A percentile compares a stretch with the other conserved stretches of the same genome.
Evolutionary conservation across 1,284 basidiomycete species (phyloP).

Genomic region (Pseudozyma hubeiensis): DNA sequence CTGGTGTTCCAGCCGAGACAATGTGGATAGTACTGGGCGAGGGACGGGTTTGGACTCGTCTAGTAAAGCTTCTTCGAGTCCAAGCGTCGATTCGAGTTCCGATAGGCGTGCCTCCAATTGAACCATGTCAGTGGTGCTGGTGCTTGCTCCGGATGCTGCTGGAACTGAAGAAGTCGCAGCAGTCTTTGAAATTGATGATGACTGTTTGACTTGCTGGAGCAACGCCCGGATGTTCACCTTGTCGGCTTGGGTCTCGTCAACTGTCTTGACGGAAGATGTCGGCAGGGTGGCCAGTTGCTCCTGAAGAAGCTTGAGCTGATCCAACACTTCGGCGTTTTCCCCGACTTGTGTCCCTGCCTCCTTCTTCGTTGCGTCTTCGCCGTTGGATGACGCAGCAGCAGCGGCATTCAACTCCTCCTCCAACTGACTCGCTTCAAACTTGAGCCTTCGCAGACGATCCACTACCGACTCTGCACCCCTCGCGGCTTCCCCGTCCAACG

Average conservation of each 20-base stretch:
- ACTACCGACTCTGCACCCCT: slow-evolving; percentile 20
- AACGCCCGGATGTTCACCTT: not conserved
- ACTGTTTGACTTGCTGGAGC: not conserved
- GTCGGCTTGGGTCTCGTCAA: not conserved
- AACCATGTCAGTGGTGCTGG: slow-evolving; percentile 10
- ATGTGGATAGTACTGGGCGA: slow-evolving; percentile 82
- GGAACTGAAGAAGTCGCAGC: slow-evolving; percentile 9
- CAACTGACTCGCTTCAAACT: slow-evolving; percentile 43
- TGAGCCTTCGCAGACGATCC: slow-evolving; percentile 43
- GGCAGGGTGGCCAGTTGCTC: slow-evolving; percentile 30
- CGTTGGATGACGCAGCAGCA: not conserved
- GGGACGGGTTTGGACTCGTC: slow-evolving; percentile 72
- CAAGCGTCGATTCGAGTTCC: slow-evolving; percentile 48
- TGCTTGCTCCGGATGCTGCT: slow-evolving; percentile 1
- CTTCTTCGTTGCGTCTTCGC: not conserved
- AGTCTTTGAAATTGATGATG: not conserved
- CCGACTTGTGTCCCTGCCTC: slow-evolving; percentile 1
- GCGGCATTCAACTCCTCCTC: slow-evolving; percentile 34
- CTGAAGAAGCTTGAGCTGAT: slow-evolving; percentile 36
- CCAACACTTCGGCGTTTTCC: slow-evolving; percentile 24
- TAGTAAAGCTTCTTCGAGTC: slow-evolving; percentile 37
- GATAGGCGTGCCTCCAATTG: slow-evolving; percentile 39
- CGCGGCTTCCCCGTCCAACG: slow-evolving; percentile 5
- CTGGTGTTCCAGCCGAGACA: slow-evolving; percentile 85
- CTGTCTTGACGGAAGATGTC: not conserved